Percentiles rank a stretch among this genome's conserved stretches.
phyloP scores from a whole-genome alignment of 495 filamentous ascomycete genomes.

The Terfezia boudieri region DNA sequence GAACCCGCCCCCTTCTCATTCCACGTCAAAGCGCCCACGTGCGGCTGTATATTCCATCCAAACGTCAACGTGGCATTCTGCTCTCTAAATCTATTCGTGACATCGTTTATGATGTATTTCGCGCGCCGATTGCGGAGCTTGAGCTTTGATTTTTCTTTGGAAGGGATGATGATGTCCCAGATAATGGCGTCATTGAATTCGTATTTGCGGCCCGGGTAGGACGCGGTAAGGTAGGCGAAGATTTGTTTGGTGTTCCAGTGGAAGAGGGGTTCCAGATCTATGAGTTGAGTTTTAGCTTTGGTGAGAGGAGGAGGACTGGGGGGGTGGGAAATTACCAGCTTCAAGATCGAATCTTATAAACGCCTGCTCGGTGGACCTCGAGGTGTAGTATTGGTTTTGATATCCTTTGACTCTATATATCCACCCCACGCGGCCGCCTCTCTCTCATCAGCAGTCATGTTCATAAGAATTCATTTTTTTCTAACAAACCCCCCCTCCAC shows the following conservation, averaged over 20 bases:
- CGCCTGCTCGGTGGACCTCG: slow-evolving; percentile 79
- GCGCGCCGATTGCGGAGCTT: slow-evolving; percentile 55
- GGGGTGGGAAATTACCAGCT: slow-evolving; percentile 26
- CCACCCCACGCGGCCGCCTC: not conserved
- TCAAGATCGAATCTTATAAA: slow-evolving; percentile 83
- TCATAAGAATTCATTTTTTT: too few species aligned
- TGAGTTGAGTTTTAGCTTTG: slow-evolving; percentile 10
- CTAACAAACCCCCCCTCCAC: not conserved
- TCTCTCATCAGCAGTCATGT: not conserved
- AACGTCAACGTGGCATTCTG: slow-evolving; percentile 55
- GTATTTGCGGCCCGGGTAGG: slow-evolving; percentile 38
- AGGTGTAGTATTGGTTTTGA: slow-evolving; percentile 67
- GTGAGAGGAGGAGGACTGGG: not conserved
- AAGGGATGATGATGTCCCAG: slow-evolving; percentile 84
- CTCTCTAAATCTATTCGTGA: slow-evolving; percentile 48
- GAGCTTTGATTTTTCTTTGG: slow-evolving; percentile 36
- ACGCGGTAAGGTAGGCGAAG: slow-evolving; percentile 82
- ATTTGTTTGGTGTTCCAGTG: slow-evolving; percentile 99
- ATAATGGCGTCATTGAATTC: slow-evolving; percentile 57
- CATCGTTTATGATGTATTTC: slow-evolving; percentile 89
- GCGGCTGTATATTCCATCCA: slow-evolving; percentile 93
- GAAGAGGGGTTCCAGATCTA: slow-evolving; percentile 74
- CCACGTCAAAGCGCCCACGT: slow-evolving; percentile 79
- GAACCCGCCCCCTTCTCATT: not conserved
- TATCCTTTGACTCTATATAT: slow-evolving; percentile 57